A percentile compares a stretch with the other conserved stretches of the same genome.
Conservation (phyloP, 2,329 filamentous ascomycete species). For the Trichophyton rubrum region DNA sequence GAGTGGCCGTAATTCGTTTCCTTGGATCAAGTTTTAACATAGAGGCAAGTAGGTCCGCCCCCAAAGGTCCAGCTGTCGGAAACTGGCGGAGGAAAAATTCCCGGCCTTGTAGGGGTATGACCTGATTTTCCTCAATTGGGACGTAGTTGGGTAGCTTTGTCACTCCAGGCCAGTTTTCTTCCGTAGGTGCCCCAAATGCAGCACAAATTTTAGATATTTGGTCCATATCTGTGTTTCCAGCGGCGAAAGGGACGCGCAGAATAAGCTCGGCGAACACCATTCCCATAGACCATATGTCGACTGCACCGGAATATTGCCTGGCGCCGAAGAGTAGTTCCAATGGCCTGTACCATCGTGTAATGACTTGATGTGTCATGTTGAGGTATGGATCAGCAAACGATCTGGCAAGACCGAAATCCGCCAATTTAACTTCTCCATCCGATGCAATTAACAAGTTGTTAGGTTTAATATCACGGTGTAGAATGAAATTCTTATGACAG, state of each 20-base stretch:
- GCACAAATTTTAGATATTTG: constrained; percentile 76
- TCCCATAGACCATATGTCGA: constrained; percentile 90
- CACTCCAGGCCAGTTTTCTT: constrained; percentile 93
- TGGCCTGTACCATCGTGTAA: constrained; percentile 93
- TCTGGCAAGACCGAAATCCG: constrained; percentile 91
- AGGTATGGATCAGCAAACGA: constrained; percentile 78
- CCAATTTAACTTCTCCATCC: constrained; percentile 86
- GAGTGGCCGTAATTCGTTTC: constrained; percentile 62
- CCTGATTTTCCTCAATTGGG: constrained; percentile 47
- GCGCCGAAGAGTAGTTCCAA: constrained; percentile 89
- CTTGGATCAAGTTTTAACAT: constrained; percentile 80
- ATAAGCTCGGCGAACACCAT: constrained; percentile 88
- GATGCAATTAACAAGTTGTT: constrained; percentile 94
- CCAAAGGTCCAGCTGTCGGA: constrained; percentile 64
- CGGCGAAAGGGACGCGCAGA: constrained; percentile 67
- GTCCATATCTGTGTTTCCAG: constrained; percentile 72
- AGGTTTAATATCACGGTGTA: constrained; percentile 97
- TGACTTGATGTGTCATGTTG: constrained; percentile 85
- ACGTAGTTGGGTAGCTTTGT: constrained; percentile 67
- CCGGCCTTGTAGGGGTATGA: constrained; percentile 47
- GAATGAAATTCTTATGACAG: constrained; percentile 85
- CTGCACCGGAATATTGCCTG: constrained; percentile 74
- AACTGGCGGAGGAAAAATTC: constrained; percentile 68
- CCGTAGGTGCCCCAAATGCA: constrained; percentile 76
- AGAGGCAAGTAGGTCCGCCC: constrained; percentile 75